These are phyloP conservation scores for Talaromyces sp. DNA, from an alignment of 2,329 filamentous ascomycete species.

Conservation along the genomic window DNA sequence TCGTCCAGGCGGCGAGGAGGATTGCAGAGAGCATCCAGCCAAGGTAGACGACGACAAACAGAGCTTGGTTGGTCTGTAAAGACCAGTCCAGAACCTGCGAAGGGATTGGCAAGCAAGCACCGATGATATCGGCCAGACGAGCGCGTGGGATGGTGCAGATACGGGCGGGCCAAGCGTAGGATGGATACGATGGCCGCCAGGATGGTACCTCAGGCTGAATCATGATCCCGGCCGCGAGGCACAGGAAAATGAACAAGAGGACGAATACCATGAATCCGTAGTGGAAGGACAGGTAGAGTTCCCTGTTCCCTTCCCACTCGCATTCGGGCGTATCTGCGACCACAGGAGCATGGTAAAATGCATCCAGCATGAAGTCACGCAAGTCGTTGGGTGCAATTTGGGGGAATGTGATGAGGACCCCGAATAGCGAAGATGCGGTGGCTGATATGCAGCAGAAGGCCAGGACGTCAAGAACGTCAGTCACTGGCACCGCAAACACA, in stretches of 20 bases:
- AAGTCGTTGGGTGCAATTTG: neutral
- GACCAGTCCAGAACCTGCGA: neutral
- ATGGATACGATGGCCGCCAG: neutral
- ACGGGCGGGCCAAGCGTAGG: neutral
- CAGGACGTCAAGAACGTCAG: neutral
- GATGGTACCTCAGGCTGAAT: neutral
- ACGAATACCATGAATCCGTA: constrained; percentile 4
- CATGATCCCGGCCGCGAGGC: neutral
- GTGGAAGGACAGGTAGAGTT: constrained; percentile 1
- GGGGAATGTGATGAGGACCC: constrained; percentile 3
- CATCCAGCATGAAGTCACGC: neutral
- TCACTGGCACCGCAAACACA: neutral
- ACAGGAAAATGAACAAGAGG: constrained; percentile 3
- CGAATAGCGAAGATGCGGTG: neutral
- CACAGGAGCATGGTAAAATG: neutral
- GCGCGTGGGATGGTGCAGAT: neutral
- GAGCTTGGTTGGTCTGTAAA: neutral
- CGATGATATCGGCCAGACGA: neutral
- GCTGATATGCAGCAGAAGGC: neutral
- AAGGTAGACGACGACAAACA: neutral
- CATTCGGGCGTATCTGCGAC: neutral
- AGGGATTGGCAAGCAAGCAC: neutral
- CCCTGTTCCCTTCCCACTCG: neutral
- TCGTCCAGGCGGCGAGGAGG: constrained; percentile 4
- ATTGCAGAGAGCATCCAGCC: neutral